A percentile compares a stretch with the other conserved stretches of the same genome.
These are phyloP conservation scores for Ogataea corticis DNA, from an alignment of 805 yeast genomes.

Conservation along the genomic window DNA sequence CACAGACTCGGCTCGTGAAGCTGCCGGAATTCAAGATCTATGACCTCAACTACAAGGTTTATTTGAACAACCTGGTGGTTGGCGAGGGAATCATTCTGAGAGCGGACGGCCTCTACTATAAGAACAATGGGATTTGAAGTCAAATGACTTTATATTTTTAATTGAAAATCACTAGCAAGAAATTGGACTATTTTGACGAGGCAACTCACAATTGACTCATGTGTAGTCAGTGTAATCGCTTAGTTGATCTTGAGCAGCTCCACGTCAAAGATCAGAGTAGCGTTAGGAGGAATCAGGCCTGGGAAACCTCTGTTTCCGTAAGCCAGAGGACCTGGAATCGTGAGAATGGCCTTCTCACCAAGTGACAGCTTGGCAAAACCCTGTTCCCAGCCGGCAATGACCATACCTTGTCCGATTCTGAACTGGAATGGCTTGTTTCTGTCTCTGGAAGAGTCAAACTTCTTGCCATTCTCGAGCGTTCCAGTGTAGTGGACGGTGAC, in stretches of 20 bases:
- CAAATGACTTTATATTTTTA: too few relatives aligned
- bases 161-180: too few relatives aligned
- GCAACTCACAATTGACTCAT: neutral
- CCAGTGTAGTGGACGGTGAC: constrained; percentile 96
- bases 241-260: constrained; percentile 63
- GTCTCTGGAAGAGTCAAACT: constrained; percentile 93
- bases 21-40: constrained; percentile 66
- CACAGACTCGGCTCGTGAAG: constrained; percentile 29
- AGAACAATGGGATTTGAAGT: neutral
- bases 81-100: constrained; percentile 30
- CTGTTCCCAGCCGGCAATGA: constrained; percentile 95
- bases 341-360: constrained; percentile 90
- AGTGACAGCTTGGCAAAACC: constrained; percentile 90
- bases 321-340: constrained; percentile 91
- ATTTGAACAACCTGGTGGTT: constrained; percentile 52
- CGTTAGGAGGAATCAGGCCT: constrained; percentile 94
- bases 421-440: constrained; percentile 96
- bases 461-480: constrained; percentile 91
- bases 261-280: constrained; percentile 86
- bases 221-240: neutral
- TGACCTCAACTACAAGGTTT: constrained; percentile 68
- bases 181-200: too few relatives aligned
- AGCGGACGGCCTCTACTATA: constrained; percentile 30
- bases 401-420: constrained; percentile 93
- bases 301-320: constrained; percentile 96